Evolutionary conservation across 805 yeast species (phyloP).

Genomic region (Yarrowia osloensis): DNA sequence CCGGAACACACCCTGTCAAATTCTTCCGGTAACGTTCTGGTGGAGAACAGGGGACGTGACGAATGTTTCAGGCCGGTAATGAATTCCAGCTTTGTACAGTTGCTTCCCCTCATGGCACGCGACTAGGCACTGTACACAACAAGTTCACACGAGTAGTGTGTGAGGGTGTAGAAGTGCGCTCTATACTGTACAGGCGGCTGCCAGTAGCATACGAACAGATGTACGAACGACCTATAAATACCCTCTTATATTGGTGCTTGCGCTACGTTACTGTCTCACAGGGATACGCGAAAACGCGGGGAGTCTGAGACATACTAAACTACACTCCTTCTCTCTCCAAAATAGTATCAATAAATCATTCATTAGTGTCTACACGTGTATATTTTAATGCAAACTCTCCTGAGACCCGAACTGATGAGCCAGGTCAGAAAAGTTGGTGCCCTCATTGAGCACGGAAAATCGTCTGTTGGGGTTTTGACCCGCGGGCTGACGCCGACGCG

Average conservation of each 20-base stretch:
- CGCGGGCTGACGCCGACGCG: constrained; percentile 16
- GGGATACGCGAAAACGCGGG: too few relatives aligned
- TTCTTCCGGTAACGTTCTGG: constrained; percentile 2
- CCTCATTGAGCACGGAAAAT: constrained; percentile 27
- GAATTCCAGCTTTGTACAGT: background rate
- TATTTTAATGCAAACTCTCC: constrained; percentile 28
- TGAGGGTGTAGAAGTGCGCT: too few relatives aligned
- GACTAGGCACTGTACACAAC: too few relatives aligned
- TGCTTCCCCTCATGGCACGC: background rate
- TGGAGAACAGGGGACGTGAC: background rate
- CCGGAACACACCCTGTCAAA: background rate
- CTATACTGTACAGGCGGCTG: too few relatives aligned
- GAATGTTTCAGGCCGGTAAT: too few relatives aligned
- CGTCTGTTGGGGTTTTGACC: constrained; percentile 29
- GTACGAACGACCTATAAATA: too few relatives aligned
- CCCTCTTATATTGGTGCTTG: too few relatives aligned
- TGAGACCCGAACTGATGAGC: constrained; percentile 28
- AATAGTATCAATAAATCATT: constrained; percentile 4
- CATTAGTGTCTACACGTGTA: constrained; percentile 24
- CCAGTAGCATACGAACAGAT: too few relatives aligned
- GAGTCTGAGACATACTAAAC: background rate
- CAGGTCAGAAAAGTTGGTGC: constrained; percentile 27
- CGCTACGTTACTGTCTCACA: too few relatives aligned
- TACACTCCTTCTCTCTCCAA: background rate
- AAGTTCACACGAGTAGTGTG: too few relatives aligned